Percentiles rank a stretch among this genome's conserved stretches.
phyloP scores from a whole-genome alignment of 768 basidiomycete species.

The Sporobolomyces pararoseus region DNA sequence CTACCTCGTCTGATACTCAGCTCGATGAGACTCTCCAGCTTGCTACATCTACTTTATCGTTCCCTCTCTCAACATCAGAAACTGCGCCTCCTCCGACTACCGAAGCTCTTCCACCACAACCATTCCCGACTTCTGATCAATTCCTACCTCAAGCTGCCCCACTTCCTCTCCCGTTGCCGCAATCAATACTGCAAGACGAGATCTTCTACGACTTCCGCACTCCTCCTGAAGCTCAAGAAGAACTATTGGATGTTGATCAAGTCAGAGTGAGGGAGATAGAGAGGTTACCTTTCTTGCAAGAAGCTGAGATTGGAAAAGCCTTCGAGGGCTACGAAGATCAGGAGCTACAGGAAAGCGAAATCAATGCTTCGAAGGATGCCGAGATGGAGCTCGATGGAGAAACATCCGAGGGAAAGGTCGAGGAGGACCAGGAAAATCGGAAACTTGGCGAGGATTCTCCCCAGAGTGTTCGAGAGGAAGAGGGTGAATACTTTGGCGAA shows the following conservation, averaged over 20 bases:
- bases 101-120: background rate
- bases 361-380: background rate
- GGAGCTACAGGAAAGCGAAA: background rate
- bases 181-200: background rate
- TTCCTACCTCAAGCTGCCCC: background rate
- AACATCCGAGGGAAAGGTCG: background rate
- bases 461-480: background rate
- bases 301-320: background rate
- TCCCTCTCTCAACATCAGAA: no score
- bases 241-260: constrained; percentile 11
- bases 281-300: constrained; percentile 7
- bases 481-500: constrained; percentile 21
- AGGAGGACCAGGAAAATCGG: no score
- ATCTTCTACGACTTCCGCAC: background rate
- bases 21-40: no score
- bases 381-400: constrained; percentile 2
- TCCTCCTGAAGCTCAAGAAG: constrained; percentile 4
- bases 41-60: no score
- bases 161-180: background rate
- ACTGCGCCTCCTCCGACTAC: no score
- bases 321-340: constrained; percentile 15
- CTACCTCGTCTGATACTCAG: no score
- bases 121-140: background rate
- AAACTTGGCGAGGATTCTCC: background rate
- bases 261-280: background rate